These are phyloP conservation scores for Pyrenochaeta sp. DNA, from an alignment of 2,329 filamentous ascomycete genomes.

Conservation along the genomic window DNA sequence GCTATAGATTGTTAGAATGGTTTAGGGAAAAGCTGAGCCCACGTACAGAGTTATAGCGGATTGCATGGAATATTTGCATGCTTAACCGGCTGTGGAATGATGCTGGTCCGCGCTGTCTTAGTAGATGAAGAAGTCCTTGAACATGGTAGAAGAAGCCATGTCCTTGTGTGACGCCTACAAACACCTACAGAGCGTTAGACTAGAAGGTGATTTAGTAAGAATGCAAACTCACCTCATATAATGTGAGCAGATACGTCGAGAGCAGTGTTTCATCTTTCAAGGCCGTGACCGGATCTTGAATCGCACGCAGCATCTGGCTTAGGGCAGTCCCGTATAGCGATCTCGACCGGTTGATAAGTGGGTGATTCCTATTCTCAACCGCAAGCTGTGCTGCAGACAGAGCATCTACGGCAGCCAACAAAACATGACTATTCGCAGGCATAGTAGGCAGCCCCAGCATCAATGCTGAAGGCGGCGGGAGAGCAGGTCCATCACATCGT, in stretches of 20 bases:
- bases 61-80: constrained; percentile 44
- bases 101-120: constrained; percentile 41
- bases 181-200: constrained; percentile 32
- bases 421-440: constrained; percentile 39
- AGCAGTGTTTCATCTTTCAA: constrained; percentile 44
- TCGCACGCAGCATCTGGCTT: constrained; percentile 39
- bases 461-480: constrained; percentile 46
- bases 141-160: constrained; percentile 49
- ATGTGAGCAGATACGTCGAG: constrained; percentile 43
- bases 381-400: constrained; percentile 45
- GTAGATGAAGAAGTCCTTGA: constrained; percentile 42
- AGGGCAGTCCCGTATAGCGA: constrained; percentile 45
- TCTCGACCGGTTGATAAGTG: constrained; percentile 42
- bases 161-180: constrained; percentile 42
- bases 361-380: constrained; percentile 36
- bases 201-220: not conserved
- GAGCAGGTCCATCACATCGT: constrained; percentile 30
- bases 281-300: constrained; percentile 34
- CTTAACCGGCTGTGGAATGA: constrained; percentile 39
- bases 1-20: constrained; percentile 24
- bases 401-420: constrained; percentile 43
- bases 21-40: not conserved
- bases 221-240: constrained; percentile 37
- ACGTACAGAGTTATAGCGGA: constrained; percentile 45
- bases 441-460: constrained; percentile 42